These are phyloP conservation scores for Canariomyces notabilis DNA, from an alignment of 2,329 filamentous ascomycete genomes.

Conservation along the genomic window DNA sequence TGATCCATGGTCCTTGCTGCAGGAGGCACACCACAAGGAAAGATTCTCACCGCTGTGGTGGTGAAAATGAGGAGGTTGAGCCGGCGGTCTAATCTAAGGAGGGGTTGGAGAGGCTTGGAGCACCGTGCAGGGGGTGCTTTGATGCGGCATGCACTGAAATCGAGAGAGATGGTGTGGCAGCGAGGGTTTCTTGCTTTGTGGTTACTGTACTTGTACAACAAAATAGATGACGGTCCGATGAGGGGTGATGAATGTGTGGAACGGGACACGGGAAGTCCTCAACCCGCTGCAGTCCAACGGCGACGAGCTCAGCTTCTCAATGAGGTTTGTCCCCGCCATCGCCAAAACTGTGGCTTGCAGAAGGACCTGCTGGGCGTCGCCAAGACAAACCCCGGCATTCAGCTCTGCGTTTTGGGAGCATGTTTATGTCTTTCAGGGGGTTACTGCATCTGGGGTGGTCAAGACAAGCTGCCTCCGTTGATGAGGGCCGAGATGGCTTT, in stretches of 20 bases:
- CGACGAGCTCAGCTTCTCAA: too few species aligned
- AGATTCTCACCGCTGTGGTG: conserved; percentile 6
- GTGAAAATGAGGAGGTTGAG: conserved; percentile 11
- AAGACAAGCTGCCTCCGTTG: conserved; percentile 8
- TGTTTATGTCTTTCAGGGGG: not conserved
- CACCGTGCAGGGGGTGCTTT: not conserved
- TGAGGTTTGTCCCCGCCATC: too few species aligned
- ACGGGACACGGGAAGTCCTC: too few species aligned
- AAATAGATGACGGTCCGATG: too few species aligned
- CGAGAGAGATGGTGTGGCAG: too few species aligned
- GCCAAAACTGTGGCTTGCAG: conserved; percentile 10
- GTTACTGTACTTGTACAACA: too few species aligned
- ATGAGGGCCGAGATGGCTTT: not conserved
- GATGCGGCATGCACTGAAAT: too few species aligned
- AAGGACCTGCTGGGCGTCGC: conserved; percentile 9
- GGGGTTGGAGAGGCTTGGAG: not conserved
- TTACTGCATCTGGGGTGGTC: not conserved
- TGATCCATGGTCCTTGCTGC: conserved; percentile 2
- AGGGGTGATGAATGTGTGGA: too few species aligned
- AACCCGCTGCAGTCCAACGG: too few species aligned
- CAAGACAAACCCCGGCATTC: conserved; percentile 16
- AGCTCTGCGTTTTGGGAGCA: conserved; percentile 14
- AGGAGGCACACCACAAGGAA: not conserved
- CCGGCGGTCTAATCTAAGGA: not conserved
- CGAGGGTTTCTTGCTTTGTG: too few species aligned